These are phyloP conservation scores for Solanum sparsipilum DNA, from an alignment of 257 asterid genomes.

Conservation along the genomic window DNA sequence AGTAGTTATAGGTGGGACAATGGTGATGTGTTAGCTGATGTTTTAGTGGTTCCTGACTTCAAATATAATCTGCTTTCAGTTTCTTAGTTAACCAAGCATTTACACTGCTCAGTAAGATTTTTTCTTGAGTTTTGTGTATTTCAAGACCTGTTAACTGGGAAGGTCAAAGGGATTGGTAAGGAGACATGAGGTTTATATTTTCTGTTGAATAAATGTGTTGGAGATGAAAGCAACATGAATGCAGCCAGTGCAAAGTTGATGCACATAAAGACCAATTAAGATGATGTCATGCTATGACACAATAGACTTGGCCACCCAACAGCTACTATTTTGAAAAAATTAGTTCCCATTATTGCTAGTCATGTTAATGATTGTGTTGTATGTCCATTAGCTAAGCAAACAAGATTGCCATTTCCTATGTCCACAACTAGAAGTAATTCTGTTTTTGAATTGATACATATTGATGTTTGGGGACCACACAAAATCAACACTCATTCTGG, in stretches of 20 bases:
- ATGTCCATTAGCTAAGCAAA: not conserved
- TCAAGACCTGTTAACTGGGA: not conserved
- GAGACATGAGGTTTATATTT: not conserved
- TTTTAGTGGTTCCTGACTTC: not conserved
- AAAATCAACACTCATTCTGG: not conserved
- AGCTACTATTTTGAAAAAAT: too few species aligned
- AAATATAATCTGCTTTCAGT: too few species aligned
- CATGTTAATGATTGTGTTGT: not conserved
- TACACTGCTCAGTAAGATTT: not conserved
- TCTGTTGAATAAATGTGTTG: not conserved
- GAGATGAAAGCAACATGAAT: not conserved
- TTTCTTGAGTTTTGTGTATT: too few species aligned
- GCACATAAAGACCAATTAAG: too few species aligned
- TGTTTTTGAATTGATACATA: not conserved
- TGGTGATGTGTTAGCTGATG: not conserved
- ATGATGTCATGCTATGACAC: not conserved
- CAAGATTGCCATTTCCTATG: not conserved
- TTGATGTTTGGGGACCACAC: not conserved
- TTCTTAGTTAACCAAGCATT: not conserved
- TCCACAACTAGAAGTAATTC: not conserved
- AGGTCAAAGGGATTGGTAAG: not conserved
- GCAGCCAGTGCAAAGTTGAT: not conserved
- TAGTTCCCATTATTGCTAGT: not conserved
- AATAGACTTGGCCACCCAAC: not conserved
- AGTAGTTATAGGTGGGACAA: not conserved